Conservation (phyloP, 768 basidiomycete genomes). For the Boletus tylopilopsis region DNA sequence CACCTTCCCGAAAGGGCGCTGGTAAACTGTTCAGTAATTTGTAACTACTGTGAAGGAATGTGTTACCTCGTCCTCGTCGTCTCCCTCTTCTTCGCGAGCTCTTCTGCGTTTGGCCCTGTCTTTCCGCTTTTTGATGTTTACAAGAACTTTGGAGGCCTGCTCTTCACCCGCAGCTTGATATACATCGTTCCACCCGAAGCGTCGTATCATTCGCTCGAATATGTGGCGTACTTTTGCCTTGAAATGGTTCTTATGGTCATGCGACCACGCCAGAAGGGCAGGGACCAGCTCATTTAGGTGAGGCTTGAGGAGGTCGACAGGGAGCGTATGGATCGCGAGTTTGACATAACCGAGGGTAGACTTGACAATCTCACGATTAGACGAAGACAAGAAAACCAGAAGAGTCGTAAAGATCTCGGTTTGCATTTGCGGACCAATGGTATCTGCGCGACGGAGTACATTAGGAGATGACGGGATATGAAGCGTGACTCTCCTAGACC, state of each 20-base stretch:
- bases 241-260: slow-evolving; percentile 99
- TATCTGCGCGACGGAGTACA: slow-evolving; percentile 41
- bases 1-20: slow-evolving; percentile 47
- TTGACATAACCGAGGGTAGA: slow-evolving; percentile 94
- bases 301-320: slow-evolving; percentile 66
- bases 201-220: slow-evolving; percentile 90
- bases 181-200: slow-evolving; percentile 86
- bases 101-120: slow-evolving; percentile 90
- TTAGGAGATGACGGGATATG: background rate
- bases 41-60: background rate
- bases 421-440: slow-evolving; percentile 67
- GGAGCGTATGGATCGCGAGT: slow-evolving; percentile 83
- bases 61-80: slow-evolving; percentile 51
- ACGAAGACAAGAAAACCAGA: slow-evolving; percentile 86
- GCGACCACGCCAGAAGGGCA: slow-evolving; percentile 85
- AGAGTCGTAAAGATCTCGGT: slow-evolving; percentile 83
- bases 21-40: slow-evolving; percentile 8
- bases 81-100: slow-evolving; percentile 53
- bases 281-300: slow-evolving; percentile 79
- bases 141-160: slow-evolving; percentile 81
- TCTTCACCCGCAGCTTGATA: slow-evolving; percentile 70
- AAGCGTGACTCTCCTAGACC: slow-evolving; percentile 39
- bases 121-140: slow-evolving; percentile 95
- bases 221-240: slow-evolving; percentile 96
- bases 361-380: slow-evolving; percentile 97